Conservation (phyloP, 225 moss, liverwort and hornwort species). For the Thuidium tamariscinum region DNA sequence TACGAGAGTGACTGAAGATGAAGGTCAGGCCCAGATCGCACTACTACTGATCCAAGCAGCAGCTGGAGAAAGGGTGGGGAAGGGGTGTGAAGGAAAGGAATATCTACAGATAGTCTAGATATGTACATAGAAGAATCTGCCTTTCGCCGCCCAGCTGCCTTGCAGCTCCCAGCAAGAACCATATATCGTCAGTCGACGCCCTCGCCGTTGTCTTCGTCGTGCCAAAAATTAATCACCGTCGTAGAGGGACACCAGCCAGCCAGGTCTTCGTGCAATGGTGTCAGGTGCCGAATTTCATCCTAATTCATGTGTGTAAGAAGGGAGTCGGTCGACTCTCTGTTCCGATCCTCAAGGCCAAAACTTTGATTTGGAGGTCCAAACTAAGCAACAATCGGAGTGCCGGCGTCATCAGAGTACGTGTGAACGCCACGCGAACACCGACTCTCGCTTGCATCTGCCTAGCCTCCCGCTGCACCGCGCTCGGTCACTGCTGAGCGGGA, state of each 20-base stretch:
- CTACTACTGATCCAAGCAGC: background rate
- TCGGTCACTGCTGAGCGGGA: constrained; percentile 10
- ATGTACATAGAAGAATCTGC: constrained; percentile 29
- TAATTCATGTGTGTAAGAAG: background rate
- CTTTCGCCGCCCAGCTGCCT: background rate
- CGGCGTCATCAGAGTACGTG: background rate
- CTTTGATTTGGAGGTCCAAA: background rate
- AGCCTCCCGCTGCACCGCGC: background rate
- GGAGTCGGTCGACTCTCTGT: background rate
- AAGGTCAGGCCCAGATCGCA: background rate
- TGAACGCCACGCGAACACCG: background rate
- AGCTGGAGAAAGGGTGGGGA: too few species aligned
- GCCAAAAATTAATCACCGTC: constrained; percentile 14
- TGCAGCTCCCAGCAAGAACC: constrained; percentile 1
- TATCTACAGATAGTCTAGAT: constrained; percentile 27
- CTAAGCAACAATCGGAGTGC: background rate
- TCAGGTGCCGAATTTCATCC: background rate
- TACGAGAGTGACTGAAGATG: background rate
- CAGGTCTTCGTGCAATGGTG: background rate
- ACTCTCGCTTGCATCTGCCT: background rate
- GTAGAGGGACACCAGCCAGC: constrained; percentile 4
- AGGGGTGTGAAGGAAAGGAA: background rate
- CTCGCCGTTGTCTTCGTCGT: background rate
- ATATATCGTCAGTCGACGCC: background rate
- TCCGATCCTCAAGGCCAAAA: constrained; percentile 16